phyloP scores from a whole-genome alignment of 2,329 filamentous ascomycete genomes.

The Pseudogymnoascus pannorum region DNA sequence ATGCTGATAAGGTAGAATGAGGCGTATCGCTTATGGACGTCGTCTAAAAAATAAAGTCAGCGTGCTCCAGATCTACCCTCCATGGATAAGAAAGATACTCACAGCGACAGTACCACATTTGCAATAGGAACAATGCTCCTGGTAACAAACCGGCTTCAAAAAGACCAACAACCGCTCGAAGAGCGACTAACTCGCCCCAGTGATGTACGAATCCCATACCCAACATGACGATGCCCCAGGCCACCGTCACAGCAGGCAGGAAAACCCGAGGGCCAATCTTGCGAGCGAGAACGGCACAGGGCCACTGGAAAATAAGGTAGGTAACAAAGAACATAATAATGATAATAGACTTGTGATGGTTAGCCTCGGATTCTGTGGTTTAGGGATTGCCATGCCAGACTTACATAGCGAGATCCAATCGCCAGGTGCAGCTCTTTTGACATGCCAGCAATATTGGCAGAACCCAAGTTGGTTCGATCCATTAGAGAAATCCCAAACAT shows the following conservation, averaged over 20 bases:
- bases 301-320: neutral
- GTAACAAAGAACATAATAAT: conserved; percentile 2
- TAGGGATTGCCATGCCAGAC: too few relatives aligned
- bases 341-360: too few relatives aligned
- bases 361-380: too few relatives aligned
- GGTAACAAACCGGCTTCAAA: neutral
- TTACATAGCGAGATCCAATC: neutral
- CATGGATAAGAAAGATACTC: too few relatives aligned
- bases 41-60: too few relatives aligned
- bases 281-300: conserved; percentile 20
- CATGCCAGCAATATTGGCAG: neutral
- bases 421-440: neutral
- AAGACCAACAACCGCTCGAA: conserved; percentile 24
- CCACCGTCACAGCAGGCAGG: conserved; percentile 22
- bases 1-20: too few relatives aligned
- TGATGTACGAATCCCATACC: conserved; percentile 29
- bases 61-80: too few relatives aligned
- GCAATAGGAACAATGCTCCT: conserved; percentile 30
- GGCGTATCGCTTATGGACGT: too few relatives aligned
- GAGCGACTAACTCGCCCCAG: conserved; percentile 27
- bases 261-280: conserved; percentile 24
- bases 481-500: neutral
- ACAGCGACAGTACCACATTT: conserved; percentile 32
- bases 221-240: conserved; percentile 24
- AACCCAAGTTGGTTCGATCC: neutral